phyloP scores from a whole-genome alignment of 208 protist species.

The Trypanosoma scelopori region DNA sequence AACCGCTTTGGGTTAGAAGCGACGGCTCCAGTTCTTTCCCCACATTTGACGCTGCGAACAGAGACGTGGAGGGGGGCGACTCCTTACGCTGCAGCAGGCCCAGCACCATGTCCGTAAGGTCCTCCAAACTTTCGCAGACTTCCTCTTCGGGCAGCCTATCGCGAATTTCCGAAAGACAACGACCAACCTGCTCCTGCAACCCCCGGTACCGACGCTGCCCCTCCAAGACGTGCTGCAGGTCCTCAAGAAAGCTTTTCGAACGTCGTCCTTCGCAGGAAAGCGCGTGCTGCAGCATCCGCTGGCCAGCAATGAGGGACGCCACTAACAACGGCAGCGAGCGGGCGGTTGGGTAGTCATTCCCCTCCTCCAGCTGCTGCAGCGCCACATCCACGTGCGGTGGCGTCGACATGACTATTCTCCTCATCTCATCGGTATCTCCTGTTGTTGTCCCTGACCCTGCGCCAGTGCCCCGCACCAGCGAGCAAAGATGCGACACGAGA shows the following conservation, averaged over 20 bases:
- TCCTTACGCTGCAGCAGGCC: neutral
- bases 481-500: constrained; percentile 22
- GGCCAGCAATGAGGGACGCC: constrained; percentile 4
- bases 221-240: constrained; percentile 16
- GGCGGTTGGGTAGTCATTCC: neutral
- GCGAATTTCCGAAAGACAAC: constrained; percentile 13
- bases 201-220: constrained; percentile 15
- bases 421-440: neutral
- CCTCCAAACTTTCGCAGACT: constrained; percentile 23
- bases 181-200: constrained; percentile 11
- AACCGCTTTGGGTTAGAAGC: neutral
- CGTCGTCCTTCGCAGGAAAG: neutral
- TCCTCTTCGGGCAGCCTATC: neutral
- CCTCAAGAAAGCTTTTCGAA: constrained; percentile 26
- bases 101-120: constrained; percentile 8
- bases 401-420: neutral
- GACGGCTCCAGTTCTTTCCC: constrained; percentile 2
- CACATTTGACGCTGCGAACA: neutral
- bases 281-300: constrained; percentile 2
- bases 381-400: constrained; percentile 20
- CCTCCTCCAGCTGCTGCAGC: constrained; percentile 18
- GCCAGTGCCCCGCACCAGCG: neutral
- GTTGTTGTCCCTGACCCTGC: neutral
- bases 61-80: neutral
- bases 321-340: constrained; percentile 13